Percentiles rank a stretch among this genome's conserved stretches.
phyloP scores from a whole-genome alignment of 2,329 filamentous ascomycete species.

The Bertia moriformis region DNA sequence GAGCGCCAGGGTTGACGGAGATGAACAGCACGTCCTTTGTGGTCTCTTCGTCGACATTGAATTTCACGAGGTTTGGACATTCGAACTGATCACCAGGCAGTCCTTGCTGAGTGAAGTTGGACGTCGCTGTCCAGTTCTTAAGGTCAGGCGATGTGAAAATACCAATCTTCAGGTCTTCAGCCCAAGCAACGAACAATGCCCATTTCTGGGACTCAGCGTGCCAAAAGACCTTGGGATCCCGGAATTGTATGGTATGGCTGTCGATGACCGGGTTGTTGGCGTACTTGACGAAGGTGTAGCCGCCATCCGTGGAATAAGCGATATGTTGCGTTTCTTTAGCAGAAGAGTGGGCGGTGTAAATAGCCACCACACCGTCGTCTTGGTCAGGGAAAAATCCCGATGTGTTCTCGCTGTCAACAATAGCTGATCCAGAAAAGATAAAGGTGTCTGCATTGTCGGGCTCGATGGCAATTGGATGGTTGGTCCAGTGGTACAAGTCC shows the following conservation, averaged over 20 bases:
- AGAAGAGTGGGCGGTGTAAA: conserved; percentile 26
- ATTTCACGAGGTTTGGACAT: conserved; percentile 44
- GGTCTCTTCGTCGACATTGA: conserved; percentile 25
- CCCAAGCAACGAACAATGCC: conserved; percentile 41
- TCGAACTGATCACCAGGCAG: conserved; percentile 43
- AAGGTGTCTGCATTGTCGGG: conserved; percentile 25
- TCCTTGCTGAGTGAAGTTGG: conserved; percentile 39
- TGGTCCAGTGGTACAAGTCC: conserved; percentile 50
- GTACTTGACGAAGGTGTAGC: conserved; percentile 47
- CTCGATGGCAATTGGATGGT: conserved; percentile 47
- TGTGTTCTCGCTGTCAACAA: conserved; percentile 48
- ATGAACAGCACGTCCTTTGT: conserved; percentile 27
- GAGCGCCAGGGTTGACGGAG: conserved; percentile 41
- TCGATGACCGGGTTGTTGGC: conserved; percentile 43
- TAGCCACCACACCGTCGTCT: conserved; percentile 45
- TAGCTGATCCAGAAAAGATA: conserved; percentile 38
- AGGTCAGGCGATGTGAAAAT: conserved; percentile 46
- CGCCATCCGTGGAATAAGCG: conserved; percentile 45
- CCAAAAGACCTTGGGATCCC: conserved; percentile 52
- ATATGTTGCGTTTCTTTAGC: conserved; percentile 39
- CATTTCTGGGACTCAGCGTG: conserved; percentile 31
- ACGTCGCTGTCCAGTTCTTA: conserved; percentile 38
- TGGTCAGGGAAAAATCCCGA: conserved; percentile 50
- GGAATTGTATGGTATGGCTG: conserved; percentile 38
- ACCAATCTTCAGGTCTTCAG: conserved; percentile 39